Evolutionary conservation across 495 filamentous ascomycete species (phyloP).

Genomic region (Symbiotaphrina buchneri): DNA sequence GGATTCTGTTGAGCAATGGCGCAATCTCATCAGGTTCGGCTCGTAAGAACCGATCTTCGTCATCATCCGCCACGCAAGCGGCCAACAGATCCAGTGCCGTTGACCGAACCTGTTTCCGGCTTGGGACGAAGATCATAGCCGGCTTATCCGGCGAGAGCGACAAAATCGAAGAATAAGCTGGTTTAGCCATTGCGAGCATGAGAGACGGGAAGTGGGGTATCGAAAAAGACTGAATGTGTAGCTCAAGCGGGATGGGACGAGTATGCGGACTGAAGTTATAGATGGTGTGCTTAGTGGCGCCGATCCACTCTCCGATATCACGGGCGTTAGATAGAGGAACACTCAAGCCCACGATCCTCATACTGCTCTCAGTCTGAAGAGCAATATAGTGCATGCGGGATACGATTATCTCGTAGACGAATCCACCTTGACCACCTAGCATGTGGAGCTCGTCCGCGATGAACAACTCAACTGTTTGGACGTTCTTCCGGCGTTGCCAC

Average conservation of each 20-base stretch:
- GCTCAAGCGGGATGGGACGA: constrained; percentile 68
- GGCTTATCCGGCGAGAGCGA: constrained; percentile 76
- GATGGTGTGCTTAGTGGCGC: constrained; percentile 93
- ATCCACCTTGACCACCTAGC: constrained; percentile 76
- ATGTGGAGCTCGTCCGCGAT: constrained; percentile 94
- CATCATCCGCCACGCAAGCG: constrained; percentile 66
- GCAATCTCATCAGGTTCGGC: constrained; percentile 56
- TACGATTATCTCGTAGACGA: constrained; percentile 85
- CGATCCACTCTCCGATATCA: constrained; percentile 96
- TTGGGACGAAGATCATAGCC: constrained; percentile 77
- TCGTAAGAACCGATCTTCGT: constrained; percentile 86
- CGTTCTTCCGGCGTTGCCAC: constrained; percentile 89
- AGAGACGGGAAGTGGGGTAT: constrained; percentile 94
- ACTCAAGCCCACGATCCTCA: constrained; percentile 79
- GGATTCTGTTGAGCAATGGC: constrained; percentile 58
- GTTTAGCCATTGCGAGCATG: constrained; percentile 97
- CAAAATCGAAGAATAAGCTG: constrained; percentile 65
- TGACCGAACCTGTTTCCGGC: constrained; percentile 70
- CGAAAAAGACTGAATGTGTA: constrained; percentile 87
- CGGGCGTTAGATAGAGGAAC: constrained; percentile 84
- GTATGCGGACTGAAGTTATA: constrained; percentile 95
- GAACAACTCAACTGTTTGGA: constrained; percentile 77
- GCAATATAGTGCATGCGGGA: constrained; percentile 96
- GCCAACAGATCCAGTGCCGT: constrained; percentile 78
- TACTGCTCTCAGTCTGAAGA: constrained; percentile 58